Base-by-base conservation (phyloP, 1,139 yeast genomes). In the Debaryomycetaceae sp. region DNA sequence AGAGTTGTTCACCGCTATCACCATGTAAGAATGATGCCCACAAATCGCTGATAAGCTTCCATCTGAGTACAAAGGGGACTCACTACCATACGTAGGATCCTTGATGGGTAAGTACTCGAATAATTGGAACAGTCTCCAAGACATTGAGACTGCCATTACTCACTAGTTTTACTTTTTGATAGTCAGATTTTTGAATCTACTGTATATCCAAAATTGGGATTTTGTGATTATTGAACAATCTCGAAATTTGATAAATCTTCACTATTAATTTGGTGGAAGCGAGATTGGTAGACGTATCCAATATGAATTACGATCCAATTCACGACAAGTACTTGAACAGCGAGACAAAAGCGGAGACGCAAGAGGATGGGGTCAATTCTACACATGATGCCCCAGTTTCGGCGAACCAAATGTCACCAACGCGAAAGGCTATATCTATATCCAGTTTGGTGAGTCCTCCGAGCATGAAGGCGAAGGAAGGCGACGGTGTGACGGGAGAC, bases 91-190 rank as follows among this genome's bases (percentile, higher is more conserved):
- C 48, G 78, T 71, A 6, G 98, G 98, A 60, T 93, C 98, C 52
- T 83, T 72, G 34, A 93, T 84, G 5, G 97, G 97, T 0, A 83
- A 76, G 40, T 81, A 76, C 46, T 90, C 97, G 63, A 87, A 90
- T 64, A 93, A 84, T 53, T 87, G 91, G 65, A 93, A 87, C 56
- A 87, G 96, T 49, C 95, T 76, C 97, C 97, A 90, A 27, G 82
- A 68, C 13, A 75, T 49, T 8, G 63, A 58, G 24, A 60, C 41
- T 1, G 65, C 54, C 61, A 59, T 57, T 24, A 24, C 36, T 8
- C 11, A 11, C 31, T 27, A 4, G 11, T 27, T 11, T 27, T 27
- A 11, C 11, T 27, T 27, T 11, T 27, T 27, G 31, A 27, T 27
- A 4, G 2, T 27, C 31, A 3, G 11, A 27, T 27, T 27, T 27